Evolutionary conservation across 345 rosid species (phyloP), one percentile per base, ranked within the genome.

Genomic region (Aegle marmelos): DNA sequence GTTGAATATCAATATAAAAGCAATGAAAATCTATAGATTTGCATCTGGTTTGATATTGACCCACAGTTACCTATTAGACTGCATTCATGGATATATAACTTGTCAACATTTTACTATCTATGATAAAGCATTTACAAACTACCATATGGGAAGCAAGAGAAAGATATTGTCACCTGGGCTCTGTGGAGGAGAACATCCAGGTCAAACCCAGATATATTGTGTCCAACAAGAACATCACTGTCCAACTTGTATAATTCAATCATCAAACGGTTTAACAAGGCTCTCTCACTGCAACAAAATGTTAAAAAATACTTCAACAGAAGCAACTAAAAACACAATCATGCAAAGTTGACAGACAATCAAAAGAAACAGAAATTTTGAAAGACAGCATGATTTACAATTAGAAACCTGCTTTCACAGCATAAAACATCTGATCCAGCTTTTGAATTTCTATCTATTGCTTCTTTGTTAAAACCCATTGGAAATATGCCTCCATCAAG

Each of bases 161-260:
- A 80, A 67, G 56, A 60, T 48, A 80, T 65, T 68, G 84, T 65
- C 72, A 92, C 99, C 97, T 94, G 97, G 59, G 93, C 86, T 88
- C 99, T 90, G 70, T 94, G 95, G 50, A 96, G 94, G 80, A 96
- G 95, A 81, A 96, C 94, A 83, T 94, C 97, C 82, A 96, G 87
- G 86, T 96, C 99, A 90, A 92, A 96, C 68, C 99, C 97, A 83
- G 99, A 96, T 88, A 94, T 85, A 80, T 96, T 96, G 86, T 96
- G 99, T 36, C 99, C 99, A 69, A 94, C 91, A 72, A 96, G 94
- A 89, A 96, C 88, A 88, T 96, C 99, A 37, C 91, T 92, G 76
- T 96, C 99, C 89, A 96, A 76, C 83, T 92, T 91, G 89, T 88
- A 78, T 77, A 96, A 87, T 79, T 90, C 95, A 79, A 89, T 85